Conservation (phyloP, 129 eudicot genomes). For the Ambrosia artemisiifolia region DNA sequence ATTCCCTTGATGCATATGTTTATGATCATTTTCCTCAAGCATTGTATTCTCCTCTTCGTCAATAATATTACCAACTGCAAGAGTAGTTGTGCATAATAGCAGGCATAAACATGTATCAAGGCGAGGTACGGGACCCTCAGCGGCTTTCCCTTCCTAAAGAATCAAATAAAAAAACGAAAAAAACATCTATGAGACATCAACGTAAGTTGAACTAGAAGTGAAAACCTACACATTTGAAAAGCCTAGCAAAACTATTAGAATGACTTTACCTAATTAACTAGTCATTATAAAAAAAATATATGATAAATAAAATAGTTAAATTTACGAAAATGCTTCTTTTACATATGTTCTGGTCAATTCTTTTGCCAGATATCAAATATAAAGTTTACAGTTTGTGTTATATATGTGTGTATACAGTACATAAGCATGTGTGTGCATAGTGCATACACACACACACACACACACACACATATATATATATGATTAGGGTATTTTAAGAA, state of each 20-base stretch:
- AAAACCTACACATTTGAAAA: background rate
- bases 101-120: conserved; percentile 89
- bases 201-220: conserved; percentile 2
- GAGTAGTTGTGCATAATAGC: conserved; percentile 70
- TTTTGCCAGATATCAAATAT: background rate
- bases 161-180: background rate
- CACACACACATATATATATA: background rate
- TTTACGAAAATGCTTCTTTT: background rate
- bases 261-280: background rate
- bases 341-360: background rate
- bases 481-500: background rate
- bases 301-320: background rate
- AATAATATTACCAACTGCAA: conserved; percentile 63
- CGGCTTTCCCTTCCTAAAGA: conserved; percentile 74
- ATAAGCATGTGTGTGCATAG: background rate
- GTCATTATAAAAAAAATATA: background rate
- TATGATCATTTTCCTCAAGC: conserved; percentile 38
- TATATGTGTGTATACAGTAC: background rate
- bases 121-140: conserved; percentile 95
- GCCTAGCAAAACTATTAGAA: background rate
- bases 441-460: background rate
- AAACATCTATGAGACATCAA: conserved; percentile 15
- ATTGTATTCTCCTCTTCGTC: conserved; percentile 68
- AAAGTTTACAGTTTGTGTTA: background rate
- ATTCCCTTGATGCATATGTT: conserved; percentile 31